Evolutionary conservation across 2,329 filamentous ascomycete species (phyloP), one percentile per base, ranked within the genome.

Genomic region (Phoma herbarum): DNA sequence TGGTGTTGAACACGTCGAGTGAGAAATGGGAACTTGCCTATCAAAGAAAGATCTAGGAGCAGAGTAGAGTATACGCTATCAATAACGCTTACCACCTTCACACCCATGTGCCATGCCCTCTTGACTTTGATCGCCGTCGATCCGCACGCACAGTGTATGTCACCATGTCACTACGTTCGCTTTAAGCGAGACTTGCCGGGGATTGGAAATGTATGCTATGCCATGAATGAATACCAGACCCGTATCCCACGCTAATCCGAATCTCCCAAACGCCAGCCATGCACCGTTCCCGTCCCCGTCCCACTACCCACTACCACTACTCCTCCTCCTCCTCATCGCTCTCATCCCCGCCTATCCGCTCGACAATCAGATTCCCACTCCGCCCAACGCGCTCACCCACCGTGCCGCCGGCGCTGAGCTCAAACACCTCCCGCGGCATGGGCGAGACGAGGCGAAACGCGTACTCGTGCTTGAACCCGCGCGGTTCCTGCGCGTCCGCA

Each of bases 301-400:
- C n/a, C n/a, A n/a, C 20, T 25, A 31, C 31, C 25, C 12, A 44
- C 29, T 6, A 31, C 29, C 4, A 28, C 12, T 14, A 31, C 22
- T 52, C 28, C 10, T 33, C 43, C 1, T 60, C 58, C 1, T 67
- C 82, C 0, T 82, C 81, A 0, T 83, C 82, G 2, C 84, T 82
- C 0, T 84, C 82, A 14, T 86, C 85, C 25, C 87, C 82, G 4
- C 84, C 81, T 23, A 85, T 80, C 57, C 84, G 84, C 79, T 99
- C 95, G 12, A 98, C 93, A 65, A 98, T 91, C 57, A 99, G 79
- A 77, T 96, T 97, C 3, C 90, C 92, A 64, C 92, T 93, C 66
- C 88, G 84, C 3, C 94, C 92, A 73, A 98, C 89, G 66, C 86
- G 86, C 64, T 91, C 86, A 26, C 84, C 84, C 68, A 97, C 84